Evolutionary conservation across 2,329 filamentous ascomycete genomes (phyloP).

Genomic region (Proliferodiscus dingleyae): DNA sequence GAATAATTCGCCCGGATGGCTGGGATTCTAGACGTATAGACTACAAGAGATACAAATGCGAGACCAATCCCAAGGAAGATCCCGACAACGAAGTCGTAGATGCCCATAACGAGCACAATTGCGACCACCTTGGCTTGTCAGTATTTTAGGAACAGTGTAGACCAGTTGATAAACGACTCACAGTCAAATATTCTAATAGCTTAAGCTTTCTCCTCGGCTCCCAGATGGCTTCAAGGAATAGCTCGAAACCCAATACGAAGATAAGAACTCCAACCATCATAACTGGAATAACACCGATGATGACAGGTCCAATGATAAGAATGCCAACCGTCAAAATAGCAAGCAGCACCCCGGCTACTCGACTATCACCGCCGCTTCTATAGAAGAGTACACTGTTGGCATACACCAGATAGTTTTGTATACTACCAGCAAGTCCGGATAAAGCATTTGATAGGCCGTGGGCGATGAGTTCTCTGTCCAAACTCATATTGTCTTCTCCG

Average conservation of each 20-base stretch:
- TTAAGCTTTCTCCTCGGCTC: constrained; percentile 86
- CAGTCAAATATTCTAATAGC: constrained; percentile 81
- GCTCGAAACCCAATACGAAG: constrained; percentile 88
- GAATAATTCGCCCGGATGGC: constrained; percentile 88
- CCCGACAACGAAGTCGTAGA: constrained; percentile 92
- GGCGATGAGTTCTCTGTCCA: constrained; percentile 86
- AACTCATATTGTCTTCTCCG: constrained; percentile 85
- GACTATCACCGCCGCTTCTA: constrained; percentile 80
- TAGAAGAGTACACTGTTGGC: constrained; percentile 98
- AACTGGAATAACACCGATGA: constrained; percentile 92
- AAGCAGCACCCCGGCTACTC: constrained; percentile 80
- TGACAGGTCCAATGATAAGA: constrained; percentile 76
- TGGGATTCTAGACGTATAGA: constrained; percentile 85
- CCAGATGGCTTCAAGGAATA: constrained; percentile 83
- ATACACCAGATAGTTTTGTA: constrained; percentile 96
- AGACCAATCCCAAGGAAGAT: constrained; percentile 89
- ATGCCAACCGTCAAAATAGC: constrained; percentile 75
- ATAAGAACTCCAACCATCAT: constrained; percentile 97
- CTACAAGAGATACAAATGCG: constrained; percentile 84
- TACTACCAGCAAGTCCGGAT: constrained; percentile 81
- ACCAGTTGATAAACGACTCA: constrained; percentile 33
- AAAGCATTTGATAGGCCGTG: constrained; percentile 91
- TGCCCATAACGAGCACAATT: constrained; percentile 93
- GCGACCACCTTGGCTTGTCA: constrained; percentile 55
- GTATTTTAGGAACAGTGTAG: background rate